A percentile compares a stretch with the other conserved stretches of the same genome.
Evolutionary conservation across 768 basidiomycete genomes (phyloP).

Genomic region (Tulasnella sp.): DNA sequence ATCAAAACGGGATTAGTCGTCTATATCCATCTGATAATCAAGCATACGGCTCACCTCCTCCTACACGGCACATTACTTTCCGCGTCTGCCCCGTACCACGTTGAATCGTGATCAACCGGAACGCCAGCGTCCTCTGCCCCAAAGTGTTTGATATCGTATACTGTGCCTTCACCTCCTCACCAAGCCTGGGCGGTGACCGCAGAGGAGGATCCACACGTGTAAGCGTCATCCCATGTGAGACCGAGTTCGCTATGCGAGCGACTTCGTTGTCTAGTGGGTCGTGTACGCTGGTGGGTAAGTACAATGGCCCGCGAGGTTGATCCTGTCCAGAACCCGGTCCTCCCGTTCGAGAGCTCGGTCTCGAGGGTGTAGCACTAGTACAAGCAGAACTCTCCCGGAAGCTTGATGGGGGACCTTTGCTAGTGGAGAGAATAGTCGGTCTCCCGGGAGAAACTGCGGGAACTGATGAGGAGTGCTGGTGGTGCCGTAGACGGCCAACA

Average conservation of each 20-base stretch:
- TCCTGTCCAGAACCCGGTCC: conserved; percentile 52
- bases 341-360: conserved; percentile 37
- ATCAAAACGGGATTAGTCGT: neutral
- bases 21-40: neutral
- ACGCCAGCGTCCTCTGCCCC: conserved; percentile 64
- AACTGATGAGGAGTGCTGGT: conserved; percentile 20
- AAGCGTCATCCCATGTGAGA: conserved; percentile 65
- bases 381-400: conserved; percentile 11
- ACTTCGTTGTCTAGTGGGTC: conserved; percentile 82
- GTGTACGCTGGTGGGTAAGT: conserved; percentile 50
- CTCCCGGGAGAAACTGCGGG: conserved; percentile 25
- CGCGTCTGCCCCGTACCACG: conserved; percentile 48
- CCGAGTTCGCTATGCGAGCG: conserved; percentile 59
- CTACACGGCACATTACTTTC: conserved; percentile 89
- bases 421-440: conserved; percentile 11
- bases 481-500: neutral
- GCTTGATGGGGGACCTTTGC: conserved; percentile 22
- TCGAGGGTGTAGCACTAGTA: conserved; percentile 12
- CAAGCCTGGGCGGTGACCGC: conserved; percentile 50
- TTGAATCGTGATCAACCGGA: conserved; percentile 67
- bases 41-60: conserved; percentile 50
- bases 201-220: conserved; percentile 75
- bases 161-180: conserved; percentile 72
- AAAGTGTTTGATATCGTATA: conserved; percentile 71
- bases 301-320: conserved; percentile 45